Evolutionary conservation across 192 early-diverging fungal genomes (phyloP), one percentile per base, ranked within the genome.

Genomic region (Thamnidium elegans): DNA sequence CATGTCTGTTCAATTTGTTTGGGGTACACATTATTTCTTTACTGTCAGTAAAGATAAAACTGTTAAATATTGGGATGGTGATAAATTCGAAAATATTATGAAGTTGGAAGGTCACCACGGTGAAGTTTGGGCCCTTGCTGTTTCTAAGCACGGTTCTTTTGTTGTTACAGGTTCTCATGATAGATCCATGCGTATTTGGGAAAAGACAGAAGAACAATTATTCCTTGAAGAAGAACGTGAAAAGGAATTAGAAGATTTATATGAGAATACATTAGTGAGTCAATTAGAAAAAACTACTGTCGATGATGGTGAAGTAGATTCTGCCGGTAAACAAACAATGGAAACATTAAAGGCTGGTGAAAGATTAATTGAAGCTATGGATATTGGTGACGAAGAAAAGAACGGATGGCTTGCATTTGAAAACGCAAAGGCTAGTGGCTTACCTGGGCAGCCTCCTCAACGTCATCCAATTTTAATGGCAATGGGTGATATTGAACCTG

Each of bases 271-370:
- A 5, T 72, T 92, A 53, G 80, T 87, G 32, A 82, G 87, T 53
- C 81, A 83, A 51, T 77, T 84, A 68, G 89, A 89, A 55, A 80
- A 81, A 43, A 71, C 79, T 4, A 71, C 61, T 15, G 62, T 86
- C 26, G 69, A 81, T 50, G 64, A 66, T 36, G 64, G 52, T n/a
- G 85, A 83, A 47, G 66, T 75, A 19, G 78, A 78, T 34, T 82
- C 84, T n/a, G 91, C 95, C 1, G 90, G 91, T 10, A 92, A 88
- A 68, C 84, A 92, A 58, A 99, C 94, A 4, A 84, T 89, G 75
- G 95, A 94, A 72, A 94, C 95, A n/a, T 84, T 99, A 36, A 95
- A 97, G 67, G 90, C 97, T 11, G 95, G 94, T 66, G 97, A 99
- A 71, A 81, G 87, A 34, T 89, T 99, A 43, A 87, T 95, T 67